Evolutionary conservation across 257 asterid species (phyloP), one percentile per base, ranked within the genome.

Genomic region (Solanum medicagineum): DNA sequence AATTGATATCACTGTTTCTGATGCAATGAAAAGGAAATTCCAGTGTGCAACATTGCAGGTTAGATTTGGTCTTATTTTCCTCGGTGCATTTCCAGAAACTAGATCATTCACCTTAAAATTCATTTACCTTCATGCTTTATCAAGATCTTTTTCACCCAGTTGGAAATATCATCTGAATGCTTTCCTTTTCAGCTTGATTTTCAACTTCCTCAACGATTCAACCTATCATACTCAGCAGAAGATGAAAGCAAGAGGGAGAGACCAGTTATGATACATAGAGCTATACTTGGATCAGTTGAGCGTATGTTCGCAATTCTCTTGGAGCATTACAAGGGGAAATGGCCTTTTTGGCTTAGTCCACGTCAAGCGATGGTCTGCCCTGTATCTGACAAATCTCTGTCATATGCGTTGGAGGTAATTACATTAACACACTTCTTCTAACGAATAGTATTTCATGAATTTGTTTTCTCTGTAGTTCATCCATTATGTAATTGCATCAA

Each of bases 331-430:
- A 94, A 97, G 89, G 99, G 98, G 74, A 97, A 97, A 87, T 97
- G 99, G 98, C 99, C 99, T 81, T 95, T 97, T 89, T 97, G 99
- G 99, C 97, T 97, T 74, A 97, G 98, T 86, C 99, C 99, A 0
- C 97, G 98, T 74, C 99, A 97, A 88, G 97, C 97, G 80, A 94
- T 97, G 87, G 98, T 97, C 68, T 97, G 99, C 92, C 98, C 99
- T 11, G 94, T 97, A 69, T 97, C 99, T 19, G 97, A 93, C 89
- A 97, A 97, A 87, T 97, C 98, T 77, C 98, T 87, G 84, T 17
- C 92, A 16, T 95, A 97, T 87, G 99, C 94, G 12, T 87, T 91
- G 74, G 82, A 94, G 99, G 99, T 96, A 14, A 87, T 83, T 79
- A 26, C 26, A 2, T 16, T 53, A 26, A 53, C 24, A 16, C 29